A percentile compares a stretch with the other conserved stretches of the same genome.
Evolutionary conservation across 352 stramenopile species (phyloP).

Genomic region (Pythium folliculosum): DNA sequence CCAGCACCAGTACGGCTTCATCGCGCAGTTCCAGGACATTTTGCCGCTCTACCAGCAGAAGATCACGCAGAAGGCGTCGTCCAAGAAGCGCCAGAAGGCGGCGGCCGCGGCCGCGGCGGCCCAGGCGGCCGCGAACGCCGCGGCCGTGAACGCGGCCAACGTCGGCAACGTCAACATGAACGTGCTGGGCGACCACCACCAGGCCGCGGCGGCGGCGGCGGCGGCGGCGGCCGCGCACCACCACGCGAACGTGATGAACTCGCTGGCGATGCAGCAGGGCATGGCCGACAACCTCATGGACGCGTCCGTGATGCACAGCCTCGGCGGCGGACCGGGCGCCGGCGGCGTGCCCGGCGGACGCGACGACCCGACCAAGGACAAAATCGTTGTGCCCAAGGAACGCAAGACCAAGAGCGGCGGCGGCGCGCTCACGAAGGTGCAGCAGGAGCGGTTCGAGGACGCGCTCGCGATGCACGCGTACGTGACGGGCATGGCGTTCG

Average conservation of each 20-base stretch:
- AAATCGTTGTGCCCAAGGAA: constrained; percentile 31
- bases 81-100: constrained; percentile 66
- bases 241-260: constrained; percentile 68
- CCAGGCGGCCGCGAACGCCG: constrained; percentile 22
- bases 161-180: constrained; percentile 21
- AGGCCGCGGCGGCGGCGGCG: constrained; percentile 25
- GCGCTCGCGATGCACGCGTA: constrained; percentile 82
- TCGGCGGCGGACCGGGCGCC: constrained; percentile 5
- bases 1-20: constrained; percentile 83
- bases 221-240: constrained; percentile 37
- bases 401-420: constrained; percentile 45
- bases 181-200: constrained; percentile 28
- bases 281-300: constrained; percentile 75
- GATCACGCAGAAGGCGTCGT: constrained; percentile 62
- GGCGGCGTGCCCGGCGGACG: neutral
- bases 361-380: constrained; percentile 46
- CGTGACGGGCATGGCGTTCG: constrained; percentile 78
- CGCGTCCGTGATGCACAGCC: constrained; percentile 36
- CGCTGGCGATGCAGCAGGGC: constrained; percentile 74
- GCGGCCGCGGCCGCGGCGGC: constrained; percentile 8
- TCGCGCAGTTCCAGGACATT: constrained; percentile 78
- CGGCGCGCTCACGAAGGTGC: constrained; percentile 54
- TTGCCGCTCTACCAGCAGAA: constrained; percentile 85
- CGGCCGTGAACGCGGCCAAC: constrained; percentile 13
- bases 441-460: constrained; percentile 76